A percentile compares a stretch with the other conserved stretches of the same genome.
These are phyloP conservation scores for Castanea sativa DNA, from an alignment of 306 rosid genomes.

Conservation along the genomic window DNA sequence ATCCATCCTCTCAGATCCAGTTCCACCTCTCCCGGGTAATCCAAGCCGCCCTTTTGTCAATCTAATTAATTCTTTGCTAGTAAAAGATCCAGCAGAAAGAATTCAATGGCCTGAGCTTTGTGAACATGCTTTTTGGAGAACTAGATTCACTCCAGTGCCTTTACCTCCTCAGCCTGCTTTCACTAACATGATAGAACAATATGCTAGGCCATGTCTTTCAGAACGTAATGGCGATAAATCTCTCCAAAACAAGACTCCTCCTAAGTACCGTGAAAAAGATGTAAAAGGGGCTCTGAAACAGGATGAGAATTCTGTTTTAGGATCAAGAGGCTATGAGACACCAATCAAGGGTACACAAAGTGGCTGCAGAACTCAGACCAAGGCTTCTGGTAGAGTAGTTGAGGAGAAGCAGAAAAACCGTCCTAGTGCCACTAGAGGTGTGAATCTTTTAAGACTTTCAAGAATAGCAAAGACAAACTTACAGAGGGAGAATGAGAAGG, in stretches of 20 bases:
- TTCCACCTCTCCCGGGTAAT: conserved; percentile 86
- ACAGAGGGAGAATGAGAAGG: conserved; percentile 95
- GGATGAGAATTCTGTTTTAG: conserved; percentile 66
- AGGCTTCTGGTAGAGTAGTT: conserved; percentile 62
- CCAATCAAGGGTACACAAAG: conserved; percentile 70
- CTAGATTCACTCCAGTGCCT: conserved; percentile 53
- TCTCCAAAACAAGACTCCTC: conserved; percentile 70
- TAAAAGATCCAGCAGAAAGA: conserved; percentile 96
- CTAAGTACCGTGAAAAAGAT: conserved; percentile 77
- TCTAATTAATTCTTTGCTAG: conserved; percentile 78
- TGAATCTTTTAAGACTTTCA: conserved; percentile 87
- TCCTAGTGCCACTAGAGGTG: conserved; percentile 57
- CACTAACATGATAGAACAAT: conserved; percentile 66
- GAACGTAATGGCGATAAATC: conserved; percentile 82
- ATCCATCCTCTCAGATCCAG: conserved; percentile 86
- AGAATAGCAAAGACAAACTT: conserved; percentile 86
- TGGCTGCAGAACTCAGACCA: conserved; percentile 62
- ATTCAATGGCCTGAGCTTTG: conserved; percentile 92
- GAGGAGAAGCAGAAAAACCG: conserved; percentile 66
- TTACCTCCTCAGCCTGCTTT: conserved; percentile 95
- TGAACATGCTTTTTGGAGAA: conserved; percentile 85
- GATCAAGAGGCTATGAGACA: conserved; percentile 62
- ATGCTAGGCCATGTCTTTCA: conserved; percentile 66
- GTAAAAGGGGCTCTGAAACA: conserved; percentile 57
- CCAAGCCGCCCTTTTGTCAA: conserved; percentile 92